These are phyloP conservation scores for Amoeboaphelidium protococcarum DNA, from an alignment of 371 early-diverging fungal genomes.

Conservation along the genomic window DNA sequence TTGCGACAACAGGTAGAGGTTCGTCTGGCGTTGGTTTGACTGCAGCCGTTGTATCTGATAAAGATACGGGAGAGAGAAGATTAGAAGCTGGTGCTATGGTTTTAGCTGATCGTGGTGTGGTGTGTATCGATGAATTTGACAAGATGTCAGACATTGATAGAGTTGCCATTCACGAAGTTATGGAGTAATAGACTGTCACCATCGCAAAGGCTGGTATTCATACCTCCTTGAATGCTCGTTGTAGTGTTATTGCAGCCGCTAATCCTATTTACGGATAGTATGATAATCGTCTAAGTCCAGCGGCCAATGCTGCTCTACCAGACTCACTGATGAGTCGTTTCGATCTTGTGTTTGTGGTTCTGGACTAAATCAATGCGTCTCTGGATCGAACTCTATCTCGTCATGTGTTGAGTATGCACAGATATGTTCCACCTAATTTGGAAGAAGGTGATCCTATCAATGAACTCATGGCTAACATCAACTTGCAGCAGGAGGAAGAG, in stretches of 20 bases:
- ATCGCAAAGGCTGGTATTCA: conserved; percentile 97
- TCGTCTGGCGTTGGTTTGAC: conserved; percentile 94
- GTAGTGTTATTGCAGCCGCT: conserved; percentile 96
- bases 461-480: no score
- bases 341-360: conserved; percentile 54
- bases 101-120: conserved; percentile 91
- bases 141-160: conserved; percentile 98
- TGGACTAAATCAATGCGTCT: conserved; percentile 24
- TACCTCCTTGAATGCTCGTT: conserved; percentile 92
- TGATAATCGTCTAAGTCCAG: conserved; percentile 9
- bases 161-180: conserved; percentile 99
- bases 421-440: conserved; percentile 53
- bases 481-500: conserved; percentile 15
- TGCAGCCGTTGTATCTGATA: conserved; percentile 70
- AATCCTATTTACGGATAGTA: conserved; percentile 86
- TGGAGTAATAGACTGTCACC: conserved; percentile 99
- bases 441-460: conserved; percentile 60
- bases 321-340: conserved; percentile 20
- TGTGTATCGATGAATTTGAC: conserved; percentile 99
- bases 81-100: conserved; percentile 99
- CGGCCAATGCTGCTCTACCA: conserved; percentile 17
- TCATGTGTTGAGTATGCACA: conserved; percentile 79
- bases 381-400: conserved; percentile 61
- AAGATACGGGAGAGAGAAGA: conserved; percentile 41
- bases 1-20: conserved; percentile 89